Evolutionary conservation across 345 rosid genomes (phyloP).

Genomic region (Eucalyptus cladocalyx): DNA sequence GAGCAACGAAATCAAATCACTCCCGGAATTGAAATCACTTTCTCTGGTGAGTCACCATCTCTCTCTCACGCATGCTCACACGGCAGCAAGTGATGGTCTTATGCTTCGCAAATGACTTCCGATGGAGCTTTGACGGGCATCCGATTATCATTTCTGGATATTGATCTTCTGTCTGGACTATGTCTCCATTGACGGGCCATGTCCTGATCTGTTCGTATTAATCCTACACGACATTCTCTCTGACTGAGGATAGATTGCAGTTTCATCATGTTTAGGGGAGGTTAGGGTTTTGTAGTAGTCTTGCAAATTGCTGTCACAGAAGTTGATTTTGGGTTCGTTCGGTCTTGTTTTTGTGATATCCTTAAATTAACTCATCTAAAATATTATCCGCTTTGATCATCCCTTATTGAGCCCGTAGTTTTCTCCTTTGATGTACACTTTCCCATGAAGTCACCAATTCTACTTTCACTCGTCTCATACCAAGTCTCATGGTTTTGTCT

Average conservation of each 20-base stretch:
- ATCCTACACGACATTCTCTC: not conserved
- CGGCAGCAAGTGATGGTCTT: not conserved
- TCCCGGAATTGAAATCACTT: not conserved
- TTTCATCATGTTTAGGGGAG: not conserved
- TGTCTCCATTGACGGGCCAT: not conserved
- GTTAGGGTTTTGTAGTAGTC: not conserved
- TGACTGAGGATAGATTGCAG: not conserved
- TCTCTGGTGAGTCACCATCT: not conserved
- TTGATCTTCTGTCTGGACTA: not conserved
- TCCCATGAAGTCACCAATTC: too few species aligned
- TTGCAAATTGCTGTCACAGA: not conserved
- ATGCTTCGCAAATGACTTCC: not conserved
- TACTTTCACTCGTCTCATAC: too few species aligned
- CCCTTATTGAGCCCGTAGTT: too few species aligned
- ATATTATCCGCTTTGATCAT: too few species aligned
- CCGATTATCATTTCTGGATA: not conserved
- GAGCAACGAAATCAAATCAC: not conserved
- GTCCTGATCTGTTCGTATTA: not conserved
- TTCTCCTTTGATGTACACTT: too few species aligned
- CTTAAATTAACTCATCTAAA: too few species aligned
- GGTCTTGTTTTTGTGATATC: not conserved
- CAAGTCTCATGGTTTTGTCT: too few species aligned
- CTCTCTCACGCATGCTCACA: not conserved
- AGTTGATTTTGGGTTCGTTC: not conserved
- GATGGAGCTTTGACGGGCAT: not conserved